These are phyloP conservation scores for Quercus mongolica DNA, from an alignment of 306 rosid genomes.

Conservation along the genomic window DNA sequence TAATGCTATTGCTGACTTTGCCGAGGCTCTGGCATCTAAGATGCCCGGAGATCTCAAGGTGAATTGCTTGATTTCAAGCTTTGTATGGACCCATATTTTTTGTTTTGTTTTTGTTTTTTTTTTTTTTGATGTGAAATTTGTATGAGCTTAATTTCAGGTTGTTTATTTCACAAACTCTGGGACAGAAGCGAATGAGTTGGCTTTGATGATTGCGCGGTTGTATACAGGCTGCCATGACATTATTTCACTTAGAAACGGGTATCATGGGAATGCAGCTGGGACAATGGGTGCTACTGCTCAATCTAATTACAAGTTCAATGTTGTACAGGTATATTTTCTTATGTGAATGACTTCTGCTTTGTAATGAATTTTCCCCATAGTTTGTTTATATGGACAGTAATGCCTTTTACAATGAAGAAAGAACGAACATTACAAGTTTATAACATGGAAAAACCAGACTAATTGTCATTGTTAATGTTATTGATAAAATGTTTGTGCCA, in stretches of 20 bases:
- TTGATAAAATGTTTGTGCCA: conserved; percentile 10
- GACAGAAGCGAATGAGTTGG: conserved; percentile 50
- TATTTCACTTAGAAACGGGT: conserved; percentile 48
- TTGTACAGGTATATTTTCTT: conserved; percentile 29
- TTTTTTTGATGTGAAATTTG: neutral
- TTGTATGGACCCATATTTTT: neutral
- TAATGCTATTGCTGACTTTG: conserved; percentile 38
- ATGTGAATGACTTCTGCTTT: neutral
- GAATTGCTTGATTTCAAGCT: neutral
- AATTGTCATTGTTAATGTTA: neutral
- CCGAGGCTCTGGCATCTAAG: conserved; percentile 41
- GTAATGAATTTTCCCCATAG: neutral
- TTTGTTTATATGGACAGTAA: neutral
- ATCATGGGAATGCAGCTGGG: conserved; percentile 48
- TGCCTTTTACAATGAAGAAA: neutral
- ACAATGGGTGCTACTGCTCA: conserved; percentile 45
- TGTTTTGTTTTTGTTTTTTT: neutral
- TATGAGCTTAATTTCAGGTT: conserved; percentile 20
- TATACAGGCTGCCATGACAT: conserved; percentile 41
- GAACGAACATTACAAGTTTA: neutral
- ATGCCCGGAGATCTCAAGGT: conserved; percentile 45
- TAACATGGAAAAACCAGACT: neutral
- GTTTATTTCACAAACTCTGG: conserved; percentile 54
- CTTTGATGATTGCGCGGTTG: conserved; percentile 43
- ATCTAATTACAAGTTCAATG: conserved; percentile 37